Conservation (phyloP, 1,139 yeast genomes). For the Yamadazyma mexicana region DNA sequence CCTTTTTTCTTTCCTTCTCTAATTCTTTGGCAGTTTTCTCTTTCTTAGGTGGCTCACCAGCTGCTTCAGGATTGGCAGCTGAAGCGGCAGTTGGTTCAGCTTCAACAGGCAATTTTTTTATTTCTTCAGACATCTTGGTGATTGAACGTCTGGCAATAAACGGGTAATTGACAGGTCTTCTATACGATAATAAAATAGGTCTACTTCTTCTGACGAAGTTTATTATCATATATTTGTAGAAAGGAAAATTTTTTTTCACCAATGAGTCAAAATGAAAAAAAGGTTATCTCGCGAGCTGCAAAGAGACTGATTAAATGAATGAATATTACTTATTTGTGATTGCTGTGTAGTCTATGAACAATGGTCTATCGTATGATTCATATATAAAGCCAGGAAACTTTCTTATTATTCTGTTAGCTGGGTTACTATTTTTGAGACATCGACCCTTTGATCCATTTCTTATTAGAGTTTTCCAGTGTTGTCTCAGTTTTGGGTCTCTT, state of each 20-base stretch:
- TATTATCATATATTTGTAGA: conserved; percentile 13
- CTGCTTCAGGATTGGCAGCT: conserved; percentile 6
- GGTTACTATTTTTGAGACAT: conserved; percentile 2
- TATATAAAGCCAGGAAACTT: too few relatives aligned
- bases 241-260: conserved; percentile 10
- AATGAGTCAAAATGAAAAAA: conserved; percentile 9
- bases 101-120: conserved; percentile 4
- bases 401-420: too few relatives aligned
- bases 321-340: too few relatives aligned
- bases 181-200: conserved; percentile 10
- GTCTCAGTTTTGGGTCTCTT: conserved; percentile 4
- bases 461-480: neutral
- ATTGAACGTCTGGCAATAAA: conserved; percentile 4
- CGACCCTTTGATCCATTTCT: conserved; percentile 9
- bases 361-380: too few relatives aligned
- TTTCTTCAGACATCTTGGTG: conserved; percentile 15
- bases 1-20: conserved; percentile 94
- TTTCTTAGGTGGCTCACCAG: conserved; percentile 23
- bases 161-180: conserved; percentile 5
- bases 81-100: neutral
- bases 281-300: conserved; percentile 5
- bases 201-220: conserved; percentile 10
- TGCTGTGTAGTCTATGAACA: too few relatives aligned
- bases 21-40: conserved; percentile 71
- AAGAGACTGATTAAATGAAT: neutral